Evolutionary conservation across 106 monocot genomes (phyloP), one percentile per base, ranked within the genome.

Genomic region (Xerophyta viscosa): DNA sequence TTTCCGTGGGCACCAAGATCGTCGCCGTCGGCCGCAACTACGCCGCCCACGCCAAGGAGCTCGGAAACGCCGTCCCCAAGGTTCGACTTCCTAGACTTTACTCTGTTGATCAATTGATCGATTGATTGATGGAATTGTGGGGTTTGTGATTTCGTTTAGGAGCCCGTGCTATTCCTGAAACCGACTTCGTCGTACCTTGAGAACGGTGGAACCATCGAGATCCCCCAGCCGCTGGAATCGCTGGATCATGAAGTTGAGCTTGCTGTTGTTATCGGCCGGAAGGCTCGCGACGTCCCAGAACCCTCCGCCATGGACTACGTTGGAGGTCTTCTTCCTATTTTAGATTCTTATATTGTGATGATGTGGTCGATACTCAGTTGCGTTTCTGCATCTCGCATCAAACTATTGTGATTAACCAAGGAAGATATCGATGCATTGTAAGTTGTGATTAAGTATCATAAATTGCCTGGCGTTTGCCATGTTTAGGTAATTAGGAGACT

Each of bases 171-270:
- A 48, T 96, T 96, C 74, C 30, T 96, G 82, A 96, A 96, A 60
- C 96, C 96, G 2, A 96, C 89, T 1, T 96, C 94, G 29, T 88
- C 94, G 26, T 96, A 85, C 67, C 68, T 96, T 2, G 53, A 70
- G 5, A 86, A 71, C 31, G 89, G 85, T 0, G 96, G 88, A 7
- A 73, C 85, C 45, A 89, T 96, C 62, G 88, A 96, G 74, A 66
- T 96, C 57, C 96, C 96, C 0, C 63, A 71, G 15, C 76, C 75
- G 2, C 62, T 78, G 48, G 79, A 96, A 30, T 73, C 88, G 17
- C 75, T 96, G 31, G 74, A 89, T 77, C 74, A 96, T 33, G 96
- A 96, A 65, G 96, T 96, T 15, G 96, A 96, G 75, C 81, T 96
- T 6, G 96, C 89, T 29, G 81, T 96, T 48, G 79, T 96, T 52